Evolutionary conservation across 805 yeast genomes (phyloP), one percentile per base, ranked within the genome.

Genomic region (Starmerella apicola): DNA sequence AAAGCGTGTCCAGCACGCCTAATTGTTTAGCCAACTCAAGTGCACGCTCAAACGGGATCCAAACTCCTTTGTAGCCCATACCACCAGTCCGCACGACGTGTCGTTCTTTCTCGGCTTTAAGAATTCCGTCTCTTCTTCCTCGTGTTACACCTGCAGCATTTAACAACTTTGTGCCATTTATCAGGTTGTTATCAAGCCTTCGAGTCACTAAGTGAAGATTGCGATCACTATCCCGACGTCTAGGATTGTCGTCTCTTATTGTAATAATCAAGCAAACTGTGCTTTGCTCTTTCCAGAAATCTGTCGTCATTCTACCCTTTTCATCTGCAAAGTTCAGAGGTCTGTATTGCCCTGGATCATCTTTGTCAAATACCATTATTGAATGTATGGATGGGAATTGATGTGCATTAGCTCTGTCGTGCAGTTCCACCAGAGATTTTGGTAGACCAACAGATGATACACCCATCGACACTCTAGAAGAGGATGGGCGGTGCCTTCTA

Each of bases 1-100:
- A 52, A 7, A 52, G 38, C 9, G 28, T 29, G 17, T 51, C 54
- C 4, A 48, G 41, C 12, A 44, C 35, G 21, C 42, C 38, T 10
- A 43, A 48, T 3, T 37, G 43, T 9, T 38, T 39, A 2, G 52
- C 55, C 21, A 52, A 37, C 9, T 46, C 50, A 3, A 49, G 37
- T 3, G 56, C 56, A 3, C 55, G 34, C 37, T 52, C 56, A 27
- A 40, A 52, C 3, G 56, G 56, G 17, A 52, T 45, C 56, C 56
- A 52, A 1, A 52, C 56, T 1, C 56, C 56, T 20, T 52, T 52
- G 35, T 48, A 44, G 24, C 46, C 39, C 53, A 51, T 51, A 6
- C 37, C 44, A 3, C 56, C 56, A 5, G 50, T 38, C 18, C 51
- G 48, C 2, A 52, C 54, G 5, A 52, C 56, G 18, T 51, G 48